A percentile compares a stretch with the other conserved stretches of the same genome.
Conservation (phyloP, 176 grass and related monocot genomes). For the Phragmites australis region DNA sequence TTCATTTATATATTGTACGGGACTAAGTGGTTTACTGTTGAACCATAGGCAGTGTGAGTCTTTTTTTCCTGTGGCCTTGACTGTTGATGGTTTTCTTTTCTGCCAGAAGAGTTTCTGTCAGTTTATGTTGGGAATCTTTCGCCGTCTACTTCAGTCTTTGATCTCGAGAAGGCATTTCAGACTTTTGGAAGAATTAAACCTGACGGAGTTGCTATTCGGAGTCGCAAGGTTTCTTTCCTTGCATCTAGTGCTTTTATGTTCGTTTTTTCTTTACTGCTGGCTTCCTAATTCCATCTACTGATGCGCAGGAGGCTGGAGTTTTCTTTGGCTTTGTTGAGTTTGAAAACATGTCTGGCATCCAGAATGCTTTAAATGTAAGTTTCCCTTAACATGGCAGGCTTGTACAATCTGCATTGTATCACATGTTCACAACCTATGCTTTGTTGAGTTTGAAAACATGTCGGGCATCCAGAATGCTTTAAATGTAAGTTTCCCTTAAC, state of each 20-base stretch:
- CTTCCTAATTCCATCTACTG: conserved; percentile 23
- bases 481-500: conserved; percentile 43
- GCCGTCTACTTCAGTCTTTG: conserved; percentile 58
- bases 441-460: conserved; percentile 65
- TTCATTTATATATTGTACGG: neutral
- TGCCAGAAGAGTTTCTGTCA: conserved; percentile 57
- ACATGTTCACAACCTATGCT: no score
- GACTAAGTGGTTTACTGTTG: neutral
- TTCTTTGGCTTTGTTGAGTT: conserved; percentile 76
- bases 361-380: conserved; percentile 67
- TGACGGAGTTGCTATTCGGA: conserved; percentile 72
- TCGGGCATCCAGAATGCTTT: conserved; percentile 68
- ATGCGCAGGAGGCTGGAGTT: conserved; percentile 65
- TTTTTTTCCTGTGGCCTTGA: conserved; percentile 3
- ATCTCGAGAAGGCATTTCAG: conserved; percentile 70
- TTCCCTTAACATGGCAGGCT: neutral
- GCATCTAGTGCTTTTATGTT: conserved; percentile 14
- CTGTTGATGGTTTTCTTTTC: conserved; percentile 1
- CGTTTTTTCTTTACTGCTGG: neutral
- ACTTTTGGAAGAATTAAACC: conserved; percentile 66
- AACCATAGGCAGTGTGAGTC: neutral
- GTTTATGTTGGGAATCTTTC: conserved; percentile 75
- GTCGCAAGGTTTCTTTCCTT: conserved; percentile 63
- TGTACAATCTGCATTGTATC: conserved; percentile 20
- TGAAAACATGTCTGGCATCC: conserved; percentile 60